Conservation (phyloP, 2,329 filamentous ascomycete species). For the Dactylellina cionopaga region DNA sequence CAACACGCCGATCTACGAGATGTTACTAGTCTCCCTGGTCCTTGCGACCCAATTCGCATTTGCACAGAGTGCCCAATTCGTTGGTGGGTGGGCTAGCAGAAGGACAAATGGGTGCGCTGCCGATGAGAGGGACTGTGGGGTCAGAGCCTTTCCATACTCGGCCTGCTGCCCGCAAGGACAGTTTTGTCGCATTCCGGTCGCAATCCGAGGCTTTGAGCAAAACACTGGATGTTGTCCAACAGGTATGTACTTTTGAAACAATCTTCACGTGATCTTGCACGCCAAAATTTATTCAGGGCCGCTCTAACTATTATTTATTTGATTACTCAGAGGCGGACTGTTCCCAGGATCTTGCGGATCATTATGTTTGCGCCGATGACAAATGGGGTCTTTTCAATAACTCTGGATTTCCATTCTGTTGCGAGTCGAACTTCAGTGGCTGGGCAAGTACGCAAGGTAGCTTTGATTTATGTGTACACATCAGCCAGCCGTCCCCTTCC, state of each 20-base stretch:
- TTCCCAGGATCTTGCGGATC: slow-evolving; percentile 1
- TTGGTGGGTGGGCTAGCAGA: slow-evolving; percentile 34
- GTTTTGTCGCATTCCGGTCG: slow-evolving; percentile 11
- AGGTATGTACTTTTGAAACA: neutral
- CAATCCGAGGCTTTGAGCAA: slow-evolving; percentile 19
- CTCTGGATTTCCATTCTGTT: slow-evolving; percentile 38
- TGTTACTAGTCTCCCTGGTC: neutral
- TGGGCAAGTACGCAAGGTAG: neutral
- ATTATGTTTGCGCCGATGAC: slow-evolving; percentile 26
- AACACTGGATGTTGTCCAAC: slow-evolving; percentile 43
- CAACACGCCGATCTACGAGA: neutral
- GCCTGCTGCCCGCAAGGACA: slow-evolving; percentile 33
- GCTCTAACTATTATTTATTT: neutral
- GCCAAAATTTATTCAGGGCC: neutral
- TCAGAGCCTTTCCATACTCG: slow-evolving; percentile 2
- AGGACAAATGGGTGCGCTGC: neutral
- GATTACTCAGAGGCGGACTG: slow-evolving; percentile 16
- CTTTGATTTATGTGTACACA: slow-evolving; percentile 5
- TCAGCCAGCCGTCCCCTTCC: slow-evolving; percentile 5
- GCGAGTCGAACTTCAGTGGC: neutral
- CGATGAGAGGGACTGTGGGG: slow-evolving; percentile 12
- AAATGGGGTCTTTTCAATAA: slow-evolving; percentile 32
- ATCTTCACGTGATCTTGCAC: neutral
- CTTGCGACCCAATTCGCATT: neutral
- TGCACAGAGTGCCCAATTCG: slow-evolving; percentile 2